These are phyloP conservation scores for Nicotiana tabacum DNA, from an alignment of 257 asterid species.

Conservation along the genomic window DNA sequence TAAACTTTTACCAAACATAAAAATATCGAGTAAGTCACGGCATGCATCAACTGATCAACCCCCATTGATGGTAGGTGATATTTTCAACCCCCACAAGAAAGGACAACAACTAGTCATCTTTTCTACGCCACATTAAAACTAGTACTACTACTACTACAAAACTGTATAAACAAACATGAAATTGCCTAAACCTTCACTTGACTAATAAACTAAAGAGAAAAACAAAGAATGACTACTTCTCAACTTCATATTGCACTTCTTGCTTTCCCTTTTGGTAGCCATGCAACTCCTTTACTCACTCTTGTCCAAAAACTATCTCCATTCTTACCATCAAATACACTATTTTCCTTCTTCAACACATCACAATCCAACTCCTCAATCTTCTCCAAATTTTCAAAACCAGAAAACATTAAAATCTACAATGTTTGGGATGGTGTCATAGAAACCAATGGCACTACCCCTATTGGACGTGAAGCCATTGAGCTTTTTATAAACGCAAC, in stretches of 20 bases:
- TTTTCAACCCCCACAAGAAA: background rate
- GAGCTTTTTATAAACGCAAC: constrained; percentile 42
- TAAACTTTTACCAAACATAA: too few relatives aligned
- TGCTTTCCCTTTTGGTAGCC: constrained; percentile 80
- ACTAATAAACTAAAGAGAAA: background rate
- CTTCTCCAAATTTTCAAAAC: background rate
- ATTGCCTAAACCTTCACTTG: background rate
- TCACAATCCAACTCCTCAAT: constrained; percentile 29
- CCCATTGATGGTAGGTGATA: background rate
- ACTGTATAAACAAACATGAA: background rate
- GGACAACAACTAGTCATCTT: background rate
- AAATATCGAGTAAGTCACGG: too few relatives aligned
- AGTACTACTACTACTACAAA: background rate
- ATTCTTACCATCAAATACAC: constrained; percentile 25
- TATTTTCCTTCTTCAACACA: constrained; percentile 55
- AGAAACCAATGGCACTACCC: constrained; percentile 23
- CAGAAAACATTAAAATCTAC: constrained; percentile 25
- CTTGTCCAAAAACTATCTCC: constrained; percentile 45
- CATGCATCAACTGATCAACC: background rate
- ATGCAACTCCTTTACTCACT: constrained; percentile 51
- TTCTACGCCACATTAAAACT: background rate
- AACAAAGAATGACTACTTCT: background rate
- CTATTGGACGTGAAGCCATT: constrained; percentile 42
- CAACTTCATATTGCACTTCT: constrained; percentile 55
- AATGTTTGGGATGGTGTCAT: constrained; percentile 56